Evolutionary conservation across 2,329 filamentous ascomycete genomes (phyloP).

Genomic region (Shiraia bambusicola): DNA sequence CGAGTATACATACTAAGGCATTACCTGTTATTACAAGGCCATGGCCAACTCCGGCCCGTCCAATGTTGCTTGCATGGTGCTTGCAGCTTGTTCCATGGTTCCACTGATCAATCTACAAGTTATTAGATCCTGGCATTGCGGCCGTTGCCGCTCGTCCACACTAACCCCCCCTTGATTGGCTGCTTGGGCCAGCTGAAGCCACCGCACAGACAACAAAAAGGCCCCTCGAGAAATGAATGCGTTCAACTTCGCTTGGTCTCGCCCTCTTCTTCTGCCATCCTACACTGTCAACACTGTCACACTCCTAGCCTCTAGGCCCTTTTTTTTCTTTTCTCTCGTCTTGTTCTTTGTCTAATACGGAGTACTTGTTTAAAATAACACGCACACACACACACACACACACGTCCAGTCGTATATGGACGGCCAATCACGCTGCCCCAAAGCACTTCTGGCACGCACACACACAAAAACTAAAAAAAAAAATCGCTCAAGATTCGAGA

Average conservation of each 20-base stretch:
- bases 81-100: neutral
- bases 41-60: no score
- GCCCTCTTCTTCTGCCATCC: neutral
- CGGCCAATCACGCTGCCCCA: no score
- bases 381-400: no score
- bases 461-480: neutral
- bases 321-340: no score
- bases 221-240: constrained; percentile 5
- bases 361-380: no score
- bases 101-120: neutral
- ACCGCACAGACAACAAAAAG: neutral
- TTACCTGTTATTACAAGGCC: no score
- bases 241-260: constrained; percentile 4
- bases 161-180: neutral
- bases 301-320: no score
- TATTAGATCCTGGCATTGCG: neutral
- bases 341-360: no score
- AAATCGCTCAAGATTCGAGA: neutral
- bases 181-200: neutral
- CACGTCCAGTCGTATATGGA: no score
- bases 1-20: no score
- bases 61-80: neutral
- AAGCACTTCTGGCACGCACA: neutral
- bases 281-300: no score
- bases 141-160: neutral